Evolutionary conservation across 2,329 filamentous ascomycete genomes (phyloP), one percentile per base, ranked within the genome.

Genomic region (Stachybotrys chlorohalonatus): DNA sequence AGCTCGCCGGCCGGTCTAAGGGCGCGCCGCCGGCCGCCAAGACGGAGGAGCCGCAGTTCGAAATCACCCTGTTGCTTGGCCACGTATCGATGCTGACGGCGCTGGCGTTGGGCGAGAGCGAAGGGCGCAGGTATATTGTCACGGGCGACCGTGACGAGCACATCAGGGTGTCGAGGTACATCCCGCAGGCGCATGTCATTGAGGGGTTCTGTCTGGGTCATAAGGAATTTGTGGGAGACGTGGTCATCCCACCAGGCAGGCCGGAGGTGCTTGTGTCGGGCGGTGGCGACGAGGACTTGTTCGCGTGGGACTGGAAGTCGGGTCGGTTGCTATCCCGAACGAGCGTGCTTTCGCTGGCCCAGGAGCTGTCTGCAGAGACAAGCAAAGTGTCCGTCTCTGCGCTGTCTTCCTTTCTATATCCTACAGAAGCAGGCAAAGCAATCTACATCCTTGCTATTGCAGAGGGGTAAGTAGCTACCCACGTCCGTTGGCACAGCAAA

Each of bases 71-170:
- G 1, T 76, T 96, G 7, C 82, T 99, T 1, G 94, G 94, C 11
- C 94, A 99, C 71, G 94, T 99, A 13, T 96, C 93, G 1, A 89
- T 97, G 83, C 82, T 99, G 52, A 96, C 92, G 1, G 86, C 90
- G 64, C 68, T 96, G 52, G 70, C 76, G 2, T 75, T 83, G 47
- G 78, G 77, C 6, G 73, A 64, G 66, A 76, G 60, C 58, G 73
- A 61, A 56, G 68, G 62, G 30, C 67, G 68, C 31, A 69, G 68
- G 15, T 82, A 82, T 60, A 80, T 84, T 64, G 59, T 84, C 60
- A 82, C 81, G 0, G 75, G 73, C 6, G 77, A 83, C 58, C 74
- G 81, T 11, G 80, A 83, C 65, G 76, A 84, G 60, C 94, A 99
- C 70, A 93, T 99, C 64, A 87, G 94, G 45, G 78, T 96, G 17